Percentiles rank a stretch among this genome's conserved stretches.
Conservation (phyloP, 2,329 filamentous ascomycete species). For the Sclerotinia trifoliorum region DNA sequence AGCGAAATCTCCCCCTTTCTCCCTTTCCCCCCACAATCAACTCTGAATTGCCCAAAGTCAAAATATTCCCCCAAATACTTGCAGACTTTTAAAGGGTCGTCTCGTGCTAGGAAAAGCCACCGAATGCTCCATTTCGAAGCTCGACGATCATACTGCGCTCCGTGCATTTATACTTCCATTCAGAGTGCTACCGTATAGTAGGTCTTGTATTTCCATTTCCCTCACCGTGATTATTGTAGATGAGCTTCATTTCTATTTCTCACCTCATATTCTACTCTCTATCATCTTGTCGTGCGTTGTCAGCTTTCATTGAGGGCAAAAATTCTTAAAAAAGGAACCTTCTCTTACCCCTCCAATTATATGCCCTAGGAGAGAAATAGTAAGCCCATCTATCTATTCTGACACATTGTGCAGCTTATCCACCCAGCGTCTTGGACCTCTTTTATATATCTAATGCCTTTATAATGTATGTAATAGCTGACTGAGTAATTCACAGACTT, state of each 20-base stretch:
- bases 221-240: slow-evolving; percentile 27
- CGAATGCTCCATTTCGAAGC: slow-evolving; percentile 9
- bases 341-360: slow-evolving; percentile 9
- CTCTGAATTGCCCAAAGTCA: not conserved
- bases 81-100: slow-evolving; percentile 22
- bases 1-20: not conserved
- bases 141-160: slow-evolving; percentile 29
- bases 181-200: slow-evolving; percentile 7
- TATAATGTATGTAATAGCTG: slow-evolving; percentile 4
- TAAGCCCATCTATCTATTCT: slow-evolving; percentile 15
- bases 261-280: slow-evolving; percentile 20
- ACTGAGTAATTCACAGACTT: slow-evolving; percentile 29
- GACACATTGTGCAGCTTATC: not conserved
- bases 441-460: not conserved
- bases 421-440: not conserved
- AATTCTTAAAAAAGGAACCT: not conserved
- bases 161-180: slow-evolving; percentile 29
- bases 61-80: not conserved
- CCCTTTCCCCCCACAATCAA: not conserved
- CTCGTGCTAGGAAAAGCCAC: slow-evolving; percentile 24
- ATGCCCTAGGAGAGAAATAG: slow-evolving; percentile 11
- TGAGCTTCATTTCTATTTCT: slow-evolving; percentile 18
- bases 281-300: slow-evolving; percentile 16
- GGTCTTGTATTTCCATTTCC: slow-evolving; percentile 20
- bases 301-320: slow-evolving; percentile 16